These are phyloP conservation scores for Beauveria australis DNA, from an alignment of 2,329 filamentous ascomycete species.

Conservation along the genomic window DNA sequence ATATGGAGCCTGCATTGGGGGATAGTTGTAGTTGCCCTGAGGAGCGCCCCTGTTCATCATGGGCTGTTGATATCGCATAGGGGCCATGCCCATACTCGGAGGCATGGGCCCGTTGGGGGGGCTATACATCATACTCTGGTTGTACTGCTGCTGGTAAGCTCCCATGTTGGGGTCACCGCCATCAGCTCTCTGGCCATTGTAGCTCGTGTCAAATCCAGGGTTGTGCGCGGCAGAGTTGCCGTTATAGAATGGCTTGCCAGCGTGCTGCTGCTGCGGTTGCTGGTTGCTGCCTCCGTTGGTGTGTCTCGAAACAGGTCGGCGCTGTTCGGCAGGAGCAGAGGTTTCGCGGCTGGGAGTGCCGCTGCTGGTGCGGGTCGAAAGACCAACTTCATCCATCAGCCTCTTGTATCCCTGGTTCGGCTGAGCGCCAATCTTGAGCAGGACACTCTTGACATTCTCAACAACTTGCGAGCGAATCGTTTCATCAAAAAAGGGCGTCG, in stretches of 20 bases:
- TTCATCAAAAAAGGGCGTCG: slow-evolving; percentile 95
- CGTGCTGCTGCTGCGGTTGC: slow-evolving; percentile 33
- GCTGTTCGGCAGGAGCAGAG: slow-evolving; percentile 28
- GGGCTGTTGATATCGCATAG: slow-evolving; percentile 49
- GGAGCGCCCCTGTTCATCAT: slow-evolving; percentile 45
- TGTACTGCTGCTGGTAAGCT: slow-evolving; percentile 42
- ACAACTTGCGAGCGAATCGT: slow-evolving; percentile 78
- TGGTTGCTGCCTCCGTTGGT: slow-evolving; percentile 31
- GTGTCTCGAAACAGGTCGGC: slow-evolving; percentile 46
- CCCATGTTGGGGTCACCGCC: slow-evolving; percentile 41
- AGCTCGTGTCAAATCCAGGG: slow-evolving; percentile 43
- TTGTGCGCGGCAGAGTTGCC: slow-evolving; percentile 33
- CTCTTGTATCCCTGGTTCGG: slow-evolving; percentile 96
- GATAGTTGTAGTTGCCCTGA: slow-evolving; percentile 50
- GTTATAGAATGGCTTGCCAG: slow-evolving; percentile 44
- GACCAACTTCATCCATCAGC: slow-evolving; percentile 94
- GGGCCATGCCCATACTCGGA: slow-evolving; percentile 41
- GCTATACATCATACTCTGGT: slow-evolving; percentile 45
- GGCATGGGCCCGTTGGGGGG: slow-evolving; percentile 35
- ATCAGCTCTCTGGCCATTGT: slow-evolving; percentile 44
- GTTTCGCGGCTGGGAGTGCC: slow-evolving; percentile 33
- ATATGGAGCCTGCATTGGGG: slow-evolving; percentile 47
- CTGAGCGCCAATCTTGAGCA: slow-evolving; percentile 84
- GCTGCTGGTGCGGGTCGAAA: slow-evolving; percentile 57
- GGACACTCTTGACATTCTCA: slow-evolving; percentile 83